Evolutionary conservation across 1,139 yeast species (phyloP).

Genomic region (Debaryomyces udenii): DNA sequence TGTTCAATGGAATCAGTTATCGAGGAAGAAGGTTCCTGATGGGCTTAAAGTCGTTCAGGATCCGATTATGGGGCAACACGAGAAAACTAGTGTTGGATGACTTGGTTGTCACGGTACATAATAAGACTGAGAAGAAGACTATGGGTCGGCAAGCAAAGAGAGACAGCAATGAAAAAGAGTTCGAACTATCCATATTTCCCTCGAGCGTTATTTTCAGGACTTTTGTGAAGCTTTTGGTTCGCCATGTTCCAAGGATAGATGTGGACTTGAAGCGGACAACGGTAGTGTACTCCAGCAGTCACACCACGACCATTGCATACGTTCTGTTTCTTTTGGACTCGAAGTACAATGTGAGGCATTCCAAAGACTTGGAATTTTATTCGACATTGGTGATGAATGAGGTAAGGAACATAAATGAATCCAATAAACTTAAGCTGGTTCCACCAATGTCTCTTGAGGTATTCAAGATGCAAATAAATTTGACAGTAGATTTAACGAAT

Average conservation of each 20-base stretch:
- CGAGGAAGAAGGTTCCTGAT: slow-evolving; percentile 18
- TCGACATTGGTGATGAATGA: slow-evolving; percentile 19
- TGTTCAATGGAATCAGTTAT: slow-evolving; percentile 36
- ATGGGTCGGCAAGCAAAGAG: background rate
- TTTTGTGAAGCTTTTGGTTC: slow-evolving; percentile 20
- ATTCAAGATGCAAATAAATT: slow-evolving; percentile 26
- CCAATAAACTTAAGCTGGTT: slow-evolving; percentile 5
- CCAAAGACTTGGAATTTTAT: slow-evolving; percentile 25
- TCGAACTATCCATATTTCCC: slow-evolving; percentile 23
- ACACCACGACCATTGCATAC: slow-evolving; percentile 26
- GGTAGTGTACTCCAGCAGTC: slow-evolving; percentile 15
- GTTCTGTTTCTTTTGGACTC: slow-evolving; percentile 25
- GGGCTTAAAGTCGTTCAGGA: slow-evolving; percentile 28
- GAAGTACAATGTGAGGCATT: slow-evolving; percentile 23
- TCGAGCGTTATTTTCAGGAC: slow-evolving; percentile 15
- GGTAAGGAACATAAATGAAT: slow-evolving; percentile 12
- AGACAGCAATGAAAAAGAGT: background rate
- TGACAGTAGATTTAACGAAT: slow-evolving; percentile 21
- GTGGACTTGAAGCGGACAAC: slow-evolving; percentile 30
- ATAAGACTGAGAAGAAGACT: slow-evolving; percentile 1
- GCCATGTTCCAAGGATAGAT: slow-evolving; percentile 30
- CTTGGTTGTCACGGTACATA: slow-evolving; percentile 18
- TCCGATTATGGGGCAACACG: slow-evolving; percentile 47
- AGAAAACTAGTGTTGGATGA: slow-evolving; percentile 35
- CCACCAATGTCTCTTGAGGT: slow-evolving; percentile 24